phyloP scores from a whole-genome alignment of 371 early-diverging fungal genomes.

The Nematocida displodere region DNA sequence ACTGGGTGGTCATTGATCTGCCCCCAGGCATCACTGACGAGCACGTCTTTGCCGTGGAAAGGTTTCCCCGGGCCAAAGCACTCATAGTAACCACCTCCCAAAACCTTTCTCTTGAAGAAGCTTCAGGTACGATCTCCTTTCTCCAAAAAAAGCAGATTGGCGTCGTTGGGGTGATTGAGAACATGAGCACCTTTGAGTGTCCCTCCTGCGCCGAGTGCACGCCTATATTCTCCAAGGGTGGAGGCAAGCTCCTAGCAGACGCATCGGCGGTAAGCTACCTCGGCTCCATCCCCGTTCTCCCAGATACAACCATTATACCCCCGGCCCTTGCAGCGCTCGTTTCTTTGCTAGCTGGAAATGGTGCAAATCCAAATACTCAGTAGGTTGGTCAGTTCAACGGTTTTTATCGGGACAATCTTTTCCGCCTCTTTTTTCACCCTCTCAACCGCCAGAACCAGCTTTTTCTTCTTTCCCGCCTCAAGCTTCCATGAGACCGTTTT shows the following conservation, averaged over 20 bases:
- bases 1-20: slow-evolving; percentile 87
- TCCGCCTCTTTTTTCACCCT: not conserved
- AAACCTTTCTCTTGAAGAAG: slow-evolving; percentile 86
- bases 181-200: slow-evolving; percentile 93
- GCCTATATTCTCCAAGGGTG: slow-evolving; percentile 58
- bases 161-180: slow-evolving; percentile 89
- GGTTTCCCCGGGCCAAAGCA: slow-evolving; percentile 67
- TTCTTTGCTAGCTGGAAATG: slow-evolving; percentile 3
- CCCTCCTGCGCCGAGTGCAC: slow-evolving; percentile 69
- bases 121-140: slow-evolving; percentile 84
- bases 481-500: slow-evolving; percentile 7
- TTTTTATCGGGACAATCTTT: slow-evolving; percentile 8
- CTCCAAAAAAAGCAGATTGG: slow-evolving; percentile 79
- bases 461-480: slow-evolving; percentile 4
- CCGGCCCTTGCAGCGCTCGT: not conserved
- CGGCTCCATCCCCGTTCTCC: slow-evolving; percentile 23
- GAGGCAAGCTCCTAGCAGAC: slow-evolving; percentile 57
- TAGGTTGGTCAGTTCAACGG: not conserved
- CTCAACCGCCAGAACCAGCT: not conserved
- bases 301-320: too few relatives aligned
- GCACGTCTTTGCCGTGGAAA: slow-evolving; percentile 74
- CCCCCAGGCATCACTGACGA: slow-evolving; percentile 98
- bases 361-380: slow-evolving; percentile 27
- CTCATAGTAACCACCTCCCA: slow-evolving; percentile 93
- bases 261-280: slow-evolving; percentile 52